Base-by-base conservation (phyloP, 768 basidiomycete genomes). In the Galerina sulciceps region DNA sequence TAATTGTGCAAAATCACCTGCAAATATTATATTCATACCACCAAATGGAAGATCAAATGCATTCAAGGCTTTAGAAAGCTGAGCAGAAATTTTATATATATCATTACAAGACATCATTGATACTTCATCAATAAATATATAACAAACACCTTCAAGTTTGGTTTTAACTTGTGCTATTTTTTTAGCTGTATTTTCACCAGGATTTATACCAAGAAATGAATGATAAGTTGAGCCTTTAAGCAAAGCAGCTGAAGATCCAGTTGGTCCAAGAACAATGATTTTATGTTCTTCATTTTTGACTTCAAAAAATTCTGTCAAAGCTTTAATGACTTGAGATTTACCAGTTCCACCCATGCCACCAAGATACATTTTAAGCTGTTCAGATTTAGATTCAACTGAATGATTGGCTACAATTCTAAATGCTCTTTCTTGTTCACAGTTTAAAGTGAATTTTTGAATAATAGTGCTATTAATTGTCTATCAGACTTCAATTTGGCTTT, bases 1-100 rank as follows among this genome's bases (percentile, higher is more conserved):
- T 0, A 81, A 59, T 45, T 82, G 79, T 1, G 75, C 78, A 71
- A 81, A 79, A 53, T 81, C 79, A n/a, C 79, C 79, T 13, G 79
- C 77, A 57, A 81, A 70, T 14, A 81, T 75, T 44, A 81, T 68
- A 53, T 76, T 76, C 22, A 76, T 68, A 0, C 78, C 76, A 20
- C 76, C 76, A 65, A 75, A 74, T 15, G 67, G 63, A 2, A 41
- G 6, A 42, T 71, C 62, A 41, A 53, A 26, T 4, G 57, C 45
- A 36, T 66, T 63, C 14, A 48, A 55, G 1, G 71, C 58, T 13
- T 63, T 55, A 1, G 70, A 50, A 1, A 76, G 41, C 15, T 67
- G 53, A 0, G 62, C 58, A 57, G 70, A 70, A 20, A 75, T 74
- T 10, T 53, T 53, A 51, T 71, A 73, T 43, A 76, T 18, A 6